Base-by-base conservation (phyloP, 1,284 basidiomycete species). In the Phellopilus nigrolimitatus region DNA sequence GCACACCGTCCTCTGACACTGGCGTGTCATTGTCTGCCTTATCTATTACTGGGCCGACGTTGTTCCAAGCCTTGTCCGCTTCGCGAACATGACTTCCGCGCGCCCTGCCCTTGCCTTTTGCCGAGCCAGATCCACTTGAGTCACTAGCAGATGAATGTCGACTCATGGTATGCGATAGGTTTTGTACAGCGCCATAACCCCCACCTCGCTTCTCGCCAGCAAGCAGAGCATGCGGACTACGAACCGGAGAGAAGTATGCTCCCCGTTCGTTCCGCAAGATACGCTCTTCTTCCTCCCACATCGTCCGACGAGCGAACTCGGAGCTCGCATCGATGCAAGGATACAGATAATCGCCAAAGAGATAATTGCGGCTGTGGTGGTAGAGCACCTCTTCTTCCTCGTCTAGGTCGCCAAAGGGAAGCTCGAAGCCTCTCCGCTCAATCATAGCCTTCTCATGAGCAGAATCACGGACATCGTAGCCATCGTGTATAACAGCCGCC, bases 271-370 rank as follows among this genome's bases (percentile, higher is more conserved):
- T 73, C 38, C 79, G 69, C 56, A 88, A 62, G 31, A 88, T 81
- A 38, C 82, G 69, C 62, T 86, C 84, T 63, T 84, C 83, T 60
- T 82, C 85, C 39, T 77, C 75, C 86, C 84, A 85, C 67, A 89
- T 86, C 38, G 66, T 66, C 51, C 64, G 66, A 57, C 79, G 71
- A 33, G 87, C 87, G 47, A 72, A 66, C 68, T 92, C 80, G 41
- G 88, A 80, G 63, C 84, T 91, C 31, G 91, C 84, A 61, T 95
- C 93, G 54, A 95, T 84, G 57, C 83, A 85, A 0, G 91, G 91
- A 64, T 95, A 97, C 59, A 88, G 83, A 62, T 94, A 93, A 69
- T 97, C 93, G 7, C 95, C 97, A 61, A 95, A 93, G 19, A 92
- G 71, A 49, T 91, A 85, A 57, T 78, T 75, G 59, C 80, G 77